Base-by-base conservation (phyloP, 139 green algal genomes). In the Closterium sp. region DNA sequence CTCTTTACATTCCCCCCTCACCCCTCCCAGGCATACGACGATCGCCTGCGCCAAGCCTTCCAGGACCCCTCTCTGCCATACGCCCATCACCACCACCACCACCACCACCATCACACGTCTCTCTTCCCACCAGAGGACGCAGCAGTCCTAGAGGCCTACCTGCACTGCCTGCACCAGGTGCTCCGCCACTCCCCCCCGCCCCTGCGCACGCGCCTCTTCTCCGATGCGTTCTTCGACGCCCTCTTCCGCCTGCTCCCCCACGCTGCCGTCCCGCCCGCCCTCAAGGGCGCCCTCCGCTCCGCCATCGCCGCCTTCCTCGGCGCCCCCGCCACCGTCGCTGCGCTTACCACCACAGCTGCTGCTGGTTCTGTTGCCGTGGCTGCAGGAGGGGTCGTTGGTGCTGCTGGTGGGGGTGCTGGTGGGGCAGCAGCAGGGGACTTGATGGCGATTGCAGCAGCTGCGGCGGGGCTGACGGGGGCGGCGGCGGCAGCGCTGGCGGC, bases 171-270 rank as follows among this genome's bases (percentile, higher is more conserved):
- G 32, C 21, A 34, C 19, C 90, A 94, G 91, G 91, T 94, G 70
- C 91, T 94, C 7, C 31, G 94, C n/a, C 21, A 94, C 10, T n/a
- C 27, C 5, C 31, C 62, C 28, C 31, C 22, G 29, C 27, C 29
- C 17, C 13, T 91, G 27, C 89, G 79, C 30, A 24, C 31, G 22
- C 30, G 13, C 13, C 94, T 91, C 90, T 86, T 93, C 70, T 31
- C 70, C 45, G 91, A 93, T 10, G 70, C 89, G 21, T 89, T 50
- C 62, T 42, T 94, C 30, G 88, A 94, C 70, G 19, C 84, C 3
- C 91, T 94, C 21, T 94, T 94, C 42, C 31, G 30, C 19, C 91
- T 94, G 89, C 89, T 94, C 13, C 91, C 70, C 70, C 94, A 94
- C 73, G 70, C 42, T 29, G 92, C 34, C 11, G 89, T 93, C 11